A percentile compares a stretch with the other conserved stretches of the same genome.
phyloP scores from a whole-genome alignment of 23 red algal species.

The Chondrus crispus region DNA sequence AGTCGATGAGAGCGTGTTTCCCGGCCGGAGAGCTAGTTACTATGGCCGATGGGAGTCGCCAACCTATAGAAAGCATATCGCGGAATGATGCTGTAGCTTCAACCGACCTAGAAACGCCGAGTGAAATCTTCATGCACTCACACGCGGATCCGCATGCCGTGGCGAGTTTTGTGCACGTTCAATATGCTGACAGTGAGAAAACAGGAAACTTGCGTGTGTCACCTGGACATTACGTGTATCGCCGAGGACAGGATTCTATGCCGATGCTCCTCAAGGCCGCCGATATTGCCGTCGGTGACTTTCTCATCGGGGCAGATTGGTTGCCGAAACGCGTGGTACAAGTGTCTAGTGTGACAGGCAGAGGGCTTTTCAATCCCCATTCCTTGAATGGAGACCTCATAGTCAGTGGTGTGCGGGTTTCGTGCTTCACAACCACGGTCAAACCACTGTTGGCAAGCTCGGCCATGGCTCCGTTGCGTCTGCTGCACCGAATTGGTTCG shows the following conservation, averaged over 20 bases:
- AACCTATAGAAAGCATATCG: slow-evolving; percentile 5
- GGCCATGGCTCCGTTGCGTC: slow-evolving; percentile 48
- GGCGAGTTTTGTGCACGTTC: slow-evolving; percentile 19
- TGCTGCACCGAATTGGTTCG: too few relatives aligned
- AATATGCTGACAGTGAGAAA: neutral
- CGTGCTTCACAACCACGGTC: slow-evolving; percentile 49
- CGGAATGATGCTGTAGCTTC: slow-evolving; percentile 9
- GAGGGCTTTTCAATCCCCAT: slow-evolving; percentile 76
- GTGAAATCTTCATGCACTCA: slow-evolving; percentile 22
- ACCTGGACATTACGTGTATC: slow-evolving; percentile 28
- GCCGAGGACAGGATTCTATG: neutral
- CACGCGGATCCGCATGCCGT: slow-evolving; percentile 17
- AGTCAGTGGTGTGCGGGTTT: slow-evolving; percentile 66
- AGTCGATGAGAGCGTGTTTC: too few relatives aligned
- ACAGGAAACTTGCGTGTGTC: neutral
- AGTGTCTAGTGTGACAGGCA: slow-evolving; percentile 14
- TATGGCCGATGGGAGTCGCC: neutral
- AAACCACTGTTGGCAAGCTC: slow-evolving; percentile 29
- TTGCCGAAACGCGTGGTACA: neutral
- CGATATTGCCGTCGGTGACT: slow-evolving; percentile 1
- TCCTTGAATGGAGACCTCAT: slow-evolving; percentile 49
- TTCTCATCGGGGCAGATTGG: neutral
- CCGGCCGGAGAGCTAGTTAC: slow-evolving; percentile 2
- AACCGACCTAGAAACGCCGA: neutral
- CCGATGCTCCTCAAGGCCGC: neutral